These are phyloP conservation scores for Globisporangium apiculatum DNA, from an alignment of 352 stramenopile species.

Conservation along the genomic window DNA sequence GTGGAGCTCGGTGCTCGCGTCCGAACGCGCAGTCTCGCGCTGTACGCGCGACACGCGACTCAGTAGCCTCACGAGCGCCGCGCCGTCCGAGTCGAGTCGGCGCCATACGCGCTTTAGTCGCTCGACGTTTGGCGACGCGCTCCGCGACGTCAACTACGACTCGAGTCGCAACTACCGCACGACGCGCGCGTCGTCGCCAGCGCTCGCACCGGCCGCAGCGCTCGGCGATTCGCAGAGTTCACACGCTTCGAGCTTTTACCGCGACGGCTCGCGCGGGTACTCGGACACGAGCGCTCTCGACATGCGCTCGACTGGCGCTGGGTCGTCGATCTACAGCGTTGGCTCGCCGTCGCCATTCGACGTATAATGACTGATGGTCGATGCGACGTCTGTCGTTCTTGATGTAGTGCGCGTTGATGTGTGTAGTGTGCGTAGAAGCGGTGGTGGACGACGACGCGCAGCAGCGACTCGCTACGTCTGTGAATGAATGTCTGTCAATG, in stretches of 20 bases:
- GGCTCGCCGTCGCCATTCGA: constrained; percentile 6
- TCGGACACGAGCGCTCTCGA: constrained; percentile 8
- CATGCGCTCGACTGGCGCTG: constrained; percentile 7
- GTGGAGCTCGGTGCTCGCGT: constrained; percentile 74
- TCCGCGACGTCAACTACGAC: constrained; percentile 4
- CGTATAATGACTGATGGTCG: not conserved
- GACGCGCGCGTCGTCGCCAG: constrained; percentile 5
- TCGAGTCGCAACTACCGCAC: constrained; percentile 14
- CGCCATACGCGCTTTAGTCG: not conserved
- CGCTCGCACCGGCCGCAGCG: not conserved
- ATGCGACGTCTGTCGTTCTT: too few relatives aligned
- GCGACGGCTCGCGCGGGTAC: constrained; percentile 6
- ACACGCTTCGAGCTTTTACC: constrained; percentile 3
- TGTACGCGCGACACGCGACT: constrained; percentile 66
- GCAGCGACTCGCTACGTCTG: too few relatives aligned
- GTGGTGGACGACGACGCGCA: too few relatives aligned
- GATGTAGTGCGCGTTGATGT: too few relatives aligned
- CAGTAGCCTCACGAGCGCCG: constrained; percentile 41
- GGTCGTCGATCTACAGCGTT: constrained; percentile 16
- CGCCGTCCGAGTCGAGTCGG: constrained; percentile 26
- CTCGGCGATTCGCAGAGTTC: not conserved
- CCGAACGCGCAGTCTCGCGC: constrained; percentile 41
- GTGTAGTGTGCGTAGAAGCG: too few relatives aligned
- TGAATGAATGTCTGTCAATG: too few relatives aligned
- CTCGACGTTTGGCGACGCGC: constrained; percentile 5